A percentile compares a stretch with the other conserved stretches of the same genome.
Evolutionary conservation across 768 basidiomycete species (phyloP).

Genomic region (Tricholoma bakamatsutake): DNA sequence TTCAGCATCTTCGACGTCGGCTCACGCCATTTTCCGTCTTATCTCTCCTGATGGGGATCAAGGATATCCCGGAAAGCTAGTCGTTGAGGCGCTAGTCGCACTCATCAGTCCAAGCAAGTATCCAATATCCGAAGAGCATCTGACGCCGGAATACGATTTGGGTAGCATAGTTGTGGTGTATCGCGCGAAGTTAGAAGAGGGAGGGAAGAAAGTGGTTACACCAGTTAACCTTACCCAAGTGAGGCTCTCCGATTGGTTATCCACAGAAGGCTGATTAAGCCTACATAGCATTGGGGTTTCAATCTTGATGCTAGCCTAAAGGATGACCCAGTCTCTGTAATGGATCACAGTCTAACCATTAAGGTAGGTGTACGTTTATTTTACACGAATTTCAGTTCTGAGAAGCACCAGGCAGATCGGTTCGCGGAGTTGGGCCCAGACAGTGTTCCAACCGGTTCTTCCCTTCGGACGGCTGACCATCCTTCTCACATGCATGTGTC

Average conservation of each 20-base stretch:
- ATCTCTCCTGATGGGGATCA: conserved; percentile 63
- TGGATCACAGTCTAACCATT: conserved; percentile 41
- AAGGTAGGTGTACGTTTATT: conserved; percentile 22
- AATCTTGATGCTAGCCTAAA: conserved; percentile 67
- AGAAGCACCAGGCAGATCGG: conserved; percentile 39
- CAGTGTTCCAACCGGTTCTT: conserved; percentile 47
- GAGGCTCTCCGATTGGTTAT: conserved; percentile 8
- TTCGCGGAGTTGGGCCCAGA: conserved; percentile 46
- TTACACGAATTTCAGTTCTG: conserved; percentile 1
- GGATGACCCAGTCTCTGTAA: conserved; percentile 37
- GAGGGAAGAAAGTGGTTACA: conserved; percentile 44
- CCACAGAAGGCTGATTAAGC: neutral
- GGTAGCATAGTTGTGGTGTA: conserved; percentile 67
- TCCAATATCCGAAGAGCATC: conserved; percentile 9
- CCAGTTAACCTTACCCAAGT: conserved; percentile 77
- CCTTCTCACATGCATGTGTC: conserved; percentile 43
- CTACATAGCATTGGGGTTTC: conserved; percentile 71
- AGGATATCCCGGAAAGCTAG: conserved; percentile 59
- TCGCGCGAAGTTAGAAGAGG: conserved; percentile 56
- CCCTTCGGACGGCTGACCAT: conserved; percentile 38
- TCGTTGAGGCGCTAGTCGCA: conserved; percentile 52
- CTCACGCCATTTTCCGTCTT: conserved; percentile 49
- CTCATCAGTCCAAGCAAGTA: conserved; percentile 36
- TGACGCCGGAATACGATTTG: conserved; percentile 38
- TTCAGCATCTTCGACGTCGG: conserved; percentile 16